Base-by-base conservation (phyloP, 75 land plant species). In the Cunninghamia lanceolata region DNA sequence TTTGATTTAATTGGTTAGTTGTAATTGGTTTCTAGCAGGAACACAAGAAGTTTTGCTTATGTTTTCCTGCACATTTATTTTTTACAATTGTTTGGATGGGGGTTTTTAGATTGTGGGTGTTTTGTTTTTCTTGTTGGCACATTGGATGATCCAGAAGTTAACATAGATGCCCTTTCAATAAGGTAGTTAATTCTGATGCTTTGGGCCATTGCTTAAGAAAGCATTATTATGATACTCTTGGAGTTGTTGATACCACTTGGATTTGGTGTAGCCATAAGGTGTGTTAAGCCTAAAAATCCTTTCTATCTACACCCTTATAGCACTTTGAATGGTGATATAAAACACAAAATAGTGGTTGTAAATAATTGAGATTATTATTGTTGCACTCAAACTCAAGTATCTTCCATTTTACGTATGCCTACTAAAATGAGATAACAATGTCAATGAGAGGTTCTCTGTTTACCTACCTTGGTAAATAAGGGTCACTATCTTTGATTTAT, bases 101-200 rank as follows among this genome's bases (percentile, higher is more conserved):
- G 63, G 5, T 1, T 63, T 0, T 63, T 25, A 63, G 2, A 28
- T 63, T 63, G 68, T 28, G 68, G 28, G 9, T 25, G 6, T 63
- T 21, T 83, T 42, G 40, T 83, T 50, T 83, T 83, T 50, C 84
- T 83, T 19, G 84, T 68, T 35, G 84, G 84, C 40, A 83, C 84
- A 50, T 54, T 83, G 68, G 30, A 54, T 83, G 68, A 83, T 83
- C 32, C 84, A 53, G 84, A 83, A 54, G 84, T 83, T 83, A 68
- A 83, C 35, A 83, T 83, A 83, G 84, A 83, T 52, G 84, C 84
- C 17, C 68, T 83, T 47, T 50, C 84, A 36, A 83, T 83, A 83
- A 50, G 84, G 84, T 83, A 83, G 66, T 50, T 47, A 83, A 83
- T 82, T 68, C 68, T 83, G 68, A 50, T 54, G 66, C 84, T 83